Conservation (phyloP, 495 filamentous ascomycete species). For the Penicillium pancosmium region DNA sequence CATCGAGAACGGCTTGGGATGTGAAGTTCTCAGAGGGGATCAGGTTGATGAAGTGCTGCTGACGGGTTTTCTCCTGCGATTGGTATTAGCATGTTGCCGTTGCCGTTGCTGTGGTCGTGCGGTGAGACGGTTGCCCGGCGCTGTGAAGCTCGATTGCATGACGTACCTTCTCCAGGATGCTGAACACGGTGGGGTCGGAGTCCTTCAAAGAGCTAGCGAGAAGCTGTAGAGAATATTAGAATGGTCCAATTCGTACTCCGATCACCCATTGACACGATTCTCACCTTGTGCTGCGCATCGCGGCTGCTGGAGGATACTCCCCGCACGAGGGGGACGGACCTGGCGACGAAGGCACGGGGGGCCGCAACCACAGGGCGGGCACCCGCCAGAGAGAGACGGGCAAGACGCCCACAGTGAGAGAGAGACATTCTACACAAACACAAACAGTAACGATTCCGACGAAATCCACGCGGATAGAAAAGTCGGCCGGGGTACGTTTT, state of each 20-base stretch:
- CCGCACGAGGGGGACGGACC: constrained; percentile 33
- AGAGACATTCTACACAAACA: constrained; percentile 36
- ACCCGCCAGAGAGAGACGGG: constrained; percentile 42
- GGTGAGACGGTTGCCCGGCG: not conserved
- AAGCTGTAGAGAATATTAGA: constrained; percentile 55
- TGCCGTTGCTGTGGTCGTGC: not conserved
- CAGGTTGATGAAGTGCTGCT: constrained; percentile 97
- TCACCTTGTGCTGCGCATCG: constrained; percentile 49
- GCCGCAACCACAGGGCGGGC: constrained; percentile 27
- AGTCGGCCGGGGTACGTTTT: constrained; percentile 18
- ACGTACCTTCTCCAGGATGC: constrained; percentile 85
- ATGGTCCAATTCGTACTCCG: not conserved
- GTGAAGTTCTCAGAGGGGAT: constrained; percentile 99
- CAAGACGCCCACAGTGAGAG: constrained; percentile 47
- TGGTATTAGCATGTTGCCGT: constrained; percentile 14
- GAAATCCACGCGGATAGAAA: constrained; percentile 27
- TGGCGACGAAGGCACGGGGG: constrained; percentile 26
- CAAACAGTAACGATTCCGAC: constrained; percentile 14
- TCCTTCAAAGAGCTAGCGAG: constrained; percentile 77
- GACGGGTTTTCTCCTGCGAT: constrained; percentile 83
- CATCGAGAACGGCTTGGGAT: constrained; percentile 94
- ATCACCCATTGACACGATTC: constrained; percentile 17
- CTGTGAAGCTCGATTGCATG: constrained; percentile 9
- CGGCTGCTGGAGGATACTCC: constrained; percentile 42
- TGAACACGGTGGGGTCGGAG: constrained; percentile 82